Evolutionary conservation across 2,329 filamentous ascomycete genomes (phyloP), one percentile per base, ranked within the genome.

Genomic region (Scolecobasidium constrictum): DNA sequence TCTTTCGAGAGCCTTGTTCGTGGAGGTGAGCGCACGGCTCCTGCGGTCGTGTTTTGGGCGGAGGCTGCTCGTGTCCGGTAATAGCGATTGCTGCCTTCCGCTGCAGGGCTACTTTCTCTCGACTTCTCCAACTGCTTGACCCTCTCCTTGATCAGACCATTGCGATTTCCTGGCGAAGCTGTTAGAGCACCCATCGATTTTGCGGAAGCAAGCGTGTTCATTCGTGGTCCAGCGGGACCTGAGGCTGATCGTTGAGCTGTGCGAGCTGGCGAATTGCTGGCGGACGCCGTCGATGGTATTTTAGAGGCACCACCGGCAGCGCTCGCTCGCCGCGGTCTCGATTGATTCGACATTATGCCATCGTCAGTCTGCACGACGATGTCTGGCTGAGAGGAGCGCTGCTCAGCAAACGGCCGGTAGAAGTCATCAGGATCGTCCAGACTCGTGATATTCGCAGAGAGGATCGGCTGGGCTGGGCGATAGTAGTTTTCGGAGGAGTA

Each of bases 351-450:
- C 44, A 46, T 46, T 13, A 26, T 17, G 36, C 38, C 37, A 19
- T 45, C 37, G 28, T 40, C 43, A 17, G 31, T 42, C 35, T 36
- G 33, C 2, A 44, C 16, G 18, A 46, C 33, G 33, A 46, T 46
- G 35, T 46, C 44, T 28, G 44, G 44, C 16, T 35, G 44, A 16
- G 38, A 35, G 4, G 21, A 78, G 7, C 5, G 19, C 21, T 31
- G 33, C 16, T 44, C 44, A 13, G 44, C 39, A 42, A 40, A 46
- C 11, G 44, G 45, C 39, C 47, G 47, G 38, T 48, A 48, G 38
- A 48, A 48, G 38, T 41, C 47, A 47, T 48, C 41, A 5, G 47
- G 47, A 34, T 46, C 44, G 16, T 17, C 33, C 15, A 33, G 19
- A 23, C 26, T 46, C 43, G 17, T 23, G n/a, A 21, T 38, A 18